phyloP scores from a whole-genome alignment of 345 rosid species.

The Corymbia maculata region DNA sequence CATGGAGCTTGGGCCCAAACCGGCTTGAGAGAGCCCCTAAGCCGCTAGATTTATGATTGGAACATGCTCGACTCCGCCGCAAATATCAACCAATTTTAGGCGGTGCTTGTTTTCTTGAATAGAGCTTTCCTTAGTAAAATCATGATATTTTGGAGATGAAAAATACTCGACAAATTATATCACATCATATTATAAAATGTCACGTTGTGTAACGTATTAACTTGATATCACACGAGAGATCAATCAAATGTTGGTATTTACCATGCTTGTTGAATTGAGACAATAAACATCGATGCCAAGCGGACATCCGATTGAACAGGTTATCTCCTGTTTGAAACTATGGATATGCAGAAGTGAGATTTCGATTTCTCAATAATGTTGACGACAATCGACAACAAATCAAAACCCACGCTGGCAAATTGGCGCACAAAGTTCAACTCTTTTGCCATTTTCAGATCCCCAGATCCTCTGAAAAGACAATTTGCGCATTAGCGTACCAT shows the following conservation, averaged over 20 bases:
- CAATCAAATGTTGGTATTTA: background rate
- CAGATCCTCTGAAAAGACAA: background rate
- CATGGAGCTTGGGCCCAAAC: background rate
- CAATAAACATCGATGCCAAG: background rate
- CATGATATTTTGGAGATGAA: background rate
- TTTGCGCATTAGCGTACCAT: background rate
- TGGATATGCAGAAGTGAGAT: background rate
- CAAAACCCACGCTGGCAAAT: background rate
- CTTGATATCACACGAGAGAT: background rate
- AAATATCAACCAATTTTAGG: background rate
- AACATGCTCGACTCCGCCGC: background rate
- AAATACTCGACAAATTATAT: background rate
- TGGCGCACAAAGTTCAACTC: background rate
- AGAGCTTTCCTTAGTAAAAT: background rate
- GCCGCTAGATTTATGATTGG: accelerated
- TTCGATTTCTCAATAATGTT: background rate
- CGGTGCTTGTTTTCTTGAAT: background rate
- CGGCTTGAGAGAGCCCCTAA: background rate
- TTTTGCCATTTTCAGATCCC: background rate
- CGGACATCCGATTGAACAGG: background rate
- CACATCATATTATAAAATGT: accelerated
- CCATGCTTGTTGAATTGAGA: background rate
- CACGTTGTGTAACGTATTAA: accelerated
- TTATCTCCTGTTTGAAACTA: background rate
- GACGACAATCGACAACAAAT: background rate